Conservation (phyloP, 164 flowering plant genomes). For the Paratinospora sagittata region DNA sequence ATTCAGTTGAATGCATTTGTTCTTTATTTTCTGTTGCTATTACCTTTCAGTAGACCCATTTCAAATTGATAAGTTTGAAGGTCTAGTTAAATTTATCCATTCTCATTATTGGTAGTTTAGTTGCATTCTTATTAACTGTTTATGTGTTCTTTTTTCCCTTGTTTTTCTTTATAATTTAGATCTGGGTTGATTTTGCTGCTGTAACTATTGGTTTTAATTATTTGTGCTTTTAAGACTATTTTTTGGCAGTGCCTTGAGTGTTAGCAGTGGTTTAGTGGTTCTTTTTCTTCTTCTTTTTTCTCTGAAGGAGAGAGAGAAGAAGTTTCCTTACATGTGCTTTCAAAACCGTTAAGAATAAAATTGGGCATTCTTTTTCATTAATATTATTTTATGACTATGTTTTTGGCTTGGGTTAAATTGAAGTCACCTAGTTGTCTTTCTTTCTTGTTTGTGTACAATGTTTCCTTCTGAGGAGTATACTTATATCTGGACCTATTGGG, state of each 20-base stretch:
- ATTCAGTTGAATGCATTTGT: background rate
- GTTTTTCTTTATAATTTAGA: background rate
- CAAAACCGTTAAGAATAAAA: background rate
- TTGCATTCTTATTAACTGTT: background rate
- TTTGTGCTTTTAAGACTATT: background rate
- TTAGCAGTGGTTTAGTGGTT: background rate
- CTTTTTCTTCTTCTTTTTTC: too few relatives aligned
- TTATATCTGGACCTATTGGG: background rate
- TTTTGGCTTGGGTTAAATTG: background rate
- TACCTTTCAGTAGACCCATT: background rate
- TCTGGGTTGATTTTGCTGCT: background rate
- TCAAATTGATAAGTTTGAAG: background rate
- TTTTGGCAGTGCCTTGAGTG: too few relatives aligned
- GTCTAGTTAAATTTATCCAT: background rate
- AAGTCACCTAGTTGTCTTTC: background rate
- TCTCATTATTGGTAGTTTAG: background rate
- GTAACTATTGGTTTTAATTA: background rate
- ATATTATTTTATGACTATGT: background rate
- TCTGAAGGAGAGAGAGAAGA: background rate
- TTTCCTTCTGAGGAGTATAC: too few relatives aligned
- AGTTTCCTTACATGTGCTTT: background rate
- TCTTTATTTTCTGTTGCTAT: background rate
- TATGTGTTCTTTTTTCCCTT: background rate
- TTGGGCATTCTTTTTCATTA: background rate
- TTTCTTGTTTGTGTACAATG: too few relatives aligned